Percentiles rank a stretch among this genome's conserved stretches.
phyloP scores from a whole-genome alignment of 148 eudicot genomes.

The Linanthus parryae region DNA sequence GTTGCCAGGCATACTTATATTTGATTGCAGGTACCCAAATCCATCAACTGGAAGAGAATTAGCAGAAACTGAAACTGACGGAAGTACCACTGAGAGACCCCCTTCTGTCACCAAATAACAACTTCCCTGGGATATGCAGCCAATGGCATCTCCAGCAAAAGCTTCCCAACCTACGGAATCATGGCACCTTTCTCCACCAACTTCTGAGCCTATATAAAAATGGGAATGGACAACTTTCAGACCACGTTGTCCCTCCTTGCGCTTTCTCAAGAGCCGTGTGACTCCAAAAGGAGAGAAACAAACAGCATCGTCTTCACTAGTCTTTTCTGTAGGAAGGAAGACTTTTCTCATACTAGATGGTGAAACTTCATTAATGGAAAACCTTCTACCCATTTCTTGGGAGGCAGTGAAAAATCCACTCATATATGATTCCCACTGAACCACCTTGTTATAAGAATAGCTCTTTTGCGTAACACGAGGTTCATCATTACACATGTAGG shows the following conservation, averaged over 20 bases:
- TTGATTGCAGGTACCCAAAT: constrained; percentile 33
- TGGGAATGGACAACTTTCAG: constrained; percentile 44
- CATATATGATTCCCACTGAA: constrained; percentile 26
- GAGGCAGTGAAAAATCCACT: constrained; percentile 35
- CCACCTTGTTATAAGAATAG: constrained; percentile 23
- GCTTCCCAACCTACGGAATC: constrained; percentile 36
- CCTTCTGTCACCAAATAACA: constrained; percentile 64
- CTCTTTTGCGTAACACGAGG: constrained; percentile 16
- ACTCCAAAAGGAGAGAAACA: constrained; percentile 80
- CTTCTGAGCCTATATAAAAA: constrained; percentile 38
- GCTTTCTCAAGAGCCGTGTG: constrained; percentile 44
- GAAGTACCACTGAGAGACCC: constrained; percentile 81
- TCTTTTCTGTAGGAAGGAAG: constrained; percentile 50
- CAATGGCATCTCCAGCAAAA: constrained; percentile 54
- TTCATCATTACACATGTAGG: constrained; percentile 21
- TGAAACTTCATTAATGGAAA: constrained; percentile 17
- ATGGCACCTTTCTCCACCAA: constrained; percentile 38
- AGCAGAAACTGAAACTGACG: constrained; percentile 64
- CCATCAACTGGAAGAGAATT: constrained; percentile 49
- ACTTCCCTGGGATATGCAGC: constrained; percentile 74
- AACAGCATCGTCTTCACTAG: constrained; percentile 40
- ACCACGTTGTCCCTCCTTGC: constrained; percentile 24
- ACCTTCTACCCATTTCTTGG: constrained; percentile 24
- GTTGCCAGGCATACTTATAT: constrained; percentile 12
- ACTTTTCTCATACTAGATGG: constrained; percentile 34